phyloP scores from a whole-genome alignment of 257 asterid species.

The Dorcoceras hygrometricum region DNA sequence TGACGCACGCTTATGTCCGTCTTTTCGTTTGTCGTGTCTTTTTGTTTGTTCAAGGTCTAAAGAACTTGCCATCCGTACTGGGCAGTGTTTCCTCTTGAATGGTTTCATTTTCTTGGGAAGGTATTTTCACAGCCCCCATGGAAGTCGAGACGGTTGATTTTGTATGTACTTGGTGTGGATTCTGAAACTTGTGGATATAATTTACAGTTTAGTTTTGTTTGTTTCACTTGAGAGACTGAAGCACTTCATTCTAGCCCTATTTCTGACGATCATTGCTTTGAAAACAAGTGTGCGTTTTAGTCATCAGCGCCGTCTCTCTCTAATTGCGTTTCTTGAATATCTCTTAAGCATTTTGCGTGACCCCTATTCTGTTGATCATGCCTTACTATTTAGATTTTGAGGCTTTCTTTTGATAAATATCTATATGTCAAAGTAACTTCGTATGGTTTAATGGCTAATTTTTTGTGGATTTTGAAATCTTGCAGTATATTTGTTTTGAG shows the following conservation, averaged over 20 bases:
- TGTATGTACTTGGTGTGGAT: neutral
- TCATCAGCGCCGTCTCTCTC: neutral
- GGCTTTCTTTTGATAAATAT: no score
- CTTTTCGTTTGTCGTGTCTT: slow-evolving; percentile 15
- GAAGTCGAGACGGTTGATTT: no score
- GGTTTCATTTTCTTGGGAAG: slow-evolving; percentile 95
- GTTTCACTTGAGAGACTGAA: no score
- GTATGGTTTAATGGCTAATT: slow-evolving; percentile 12
- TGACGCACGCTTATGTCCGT: slow-evolving; percentile 18
- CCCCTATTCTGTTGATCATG: neutral
- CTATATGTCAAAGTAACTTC: neutral
- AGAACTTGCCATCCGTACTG: slow-evolving; percentile 82
- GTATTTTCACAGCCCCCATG: slow-evolving; percentile 31
- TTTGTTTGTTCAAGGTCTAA: slow-evolving; percentile 57
- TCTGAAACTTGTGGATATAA: neutral
- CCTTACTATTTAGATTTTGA: no score
- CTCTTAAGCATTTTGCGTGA: slow-evolving; percentile 4
- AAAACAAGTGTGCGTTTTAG: neutral
- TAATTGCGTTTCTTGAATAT: neutral
- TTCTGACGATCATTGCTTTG: neutral
- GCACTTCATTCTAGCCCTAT: neutral
- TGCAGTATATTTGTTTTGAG: slow-evolving; percentile 84
- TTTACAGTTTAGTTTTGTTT: no score
- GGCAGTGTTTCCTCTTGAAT: slow-evolving; percentile 89
- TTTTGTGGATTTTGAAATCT: slow-evolving; percentile 7